These are phyloP conservation scores for Thozetella sp. DNA, from an alignment of 495 filamentous ascomycete species.

Conservation along the genomic window DNA sequence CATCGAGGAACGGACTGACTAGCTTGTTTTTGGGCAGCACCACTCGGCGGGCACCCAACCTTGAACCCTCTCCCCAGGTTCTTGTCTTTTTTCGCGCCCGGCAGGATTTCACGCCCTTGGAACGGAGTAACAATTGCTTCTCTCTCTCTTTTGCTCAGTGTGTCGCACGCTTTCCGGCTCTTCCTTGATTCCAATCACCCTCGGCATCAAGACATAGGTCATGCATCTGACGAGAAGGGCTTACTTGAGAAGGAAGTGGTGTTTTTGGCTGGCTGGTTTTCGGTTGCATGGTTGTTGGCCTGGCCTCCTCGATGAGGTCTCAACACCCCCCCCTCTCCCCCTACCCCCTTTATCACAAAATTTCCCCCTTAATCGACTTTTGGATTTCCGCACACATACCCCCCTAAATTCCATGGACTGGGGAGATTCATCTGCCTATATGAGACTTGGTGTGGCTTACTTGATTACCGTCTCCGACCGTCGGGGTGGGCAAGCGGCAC, in stretches of 20 bases:
- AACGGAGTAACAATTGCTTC: not conserved
- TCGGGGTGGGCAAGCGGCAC: not conserved
- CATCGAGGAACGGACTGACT: too few relatives aligned
- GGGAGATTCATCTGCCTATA: not conserved
- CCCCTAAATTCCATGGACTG: conserved; percentile 2
- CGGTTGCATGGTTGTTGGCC: not conserved
- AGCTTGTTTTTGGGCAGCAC: too few relatives aligned
- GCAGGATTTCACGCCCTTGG: not conserved
- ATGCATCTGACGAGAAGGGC: conserved; percentile 1
- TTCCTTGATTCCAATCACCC: not conserved
- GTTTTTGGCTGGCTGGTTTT: conserved; percentile 4
- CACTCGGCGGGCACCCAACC: too few relatives aligned
- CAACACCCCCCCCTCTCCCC: not conserved
- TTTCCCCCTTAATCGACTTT: not conserved
- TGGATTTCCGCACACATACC: not conserved
- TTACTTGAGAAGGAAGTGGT: not conserved
- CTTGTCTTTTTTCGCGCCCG: not conserved
- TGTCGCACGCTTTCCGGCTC: not conserved
- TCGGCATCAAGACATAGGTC: not conserved
- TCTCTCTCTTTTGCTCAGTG: not conserved
- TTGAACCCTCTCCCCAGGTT: not conserved
- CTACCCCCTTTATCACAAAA: too few relatives aligned
- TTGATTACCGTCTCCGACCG: too few relatives aligned
- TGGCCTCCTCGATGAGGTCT: not conserved
- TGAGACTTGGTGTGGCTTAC: not conserved